These are phyloP conservation scores for Tolypocladium tundrense DNA, from an alignment of 2,329 filamentous ascomycete genomes.

Conservation along the genomic window DNA sequence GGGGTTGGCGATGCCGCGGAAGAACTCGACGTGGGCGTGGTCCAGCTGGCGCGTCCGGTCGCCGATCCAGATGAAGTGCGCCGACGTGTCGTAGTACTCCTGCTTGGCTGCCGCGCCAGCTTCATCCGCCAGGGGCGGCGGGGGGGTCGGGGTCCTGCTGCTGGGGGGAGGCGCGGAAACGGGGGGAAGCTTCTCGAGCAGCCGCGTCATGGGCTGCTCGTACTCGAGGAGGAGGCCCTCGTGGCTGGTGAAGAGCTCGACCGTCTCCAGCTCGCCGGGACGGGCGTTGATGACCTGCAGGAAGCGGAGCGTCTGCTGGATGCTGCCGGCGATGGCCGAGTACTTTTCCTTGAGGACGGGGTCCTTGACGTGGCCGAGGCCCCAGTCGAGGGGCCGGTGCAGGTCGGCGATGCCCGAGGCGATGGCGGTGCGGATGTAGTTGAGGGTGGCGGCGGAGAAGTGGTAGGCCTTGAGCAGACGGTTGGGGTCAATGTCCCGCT, in stretches of 20 bases:
- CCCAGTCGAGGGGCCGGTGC: constrained; percentile 90
- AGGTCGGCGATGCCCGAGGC: constrained; percentile 86
- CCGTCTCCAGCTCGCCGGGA: constrained; percentile 73
- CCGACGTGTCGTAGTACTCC: constrained; percentile 86
- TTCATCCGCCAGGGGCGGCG: constrained; percentile 14
- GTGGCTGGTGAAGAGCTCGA: constrained; percentile 92
- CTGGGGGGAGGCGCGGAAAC: background rate
- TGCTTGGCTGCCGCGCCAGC: constrained; percentile 22
- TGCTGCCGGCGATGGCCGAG: constrained; percentile 69
- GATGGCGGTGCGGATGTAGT: constrained; percentile 79
- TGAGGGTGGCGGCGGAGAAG: constrained; percentile 87
- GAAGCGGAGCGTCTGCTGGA: constrained; percentile 87
- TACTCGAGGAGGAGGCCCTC: constrained; percentile 92
- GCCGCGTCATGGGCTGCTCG: constrained; percentile 76
- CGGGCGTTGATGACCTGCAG: constrained; percentile 88
- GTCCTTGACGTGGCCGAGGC: constrained; percentile 81
- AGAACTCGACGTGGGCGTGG: constrained; percentile 93
- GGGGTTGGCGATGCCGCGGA: constrained; percentile 90
- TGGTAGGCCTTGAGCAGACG: constrained; percentile 86
- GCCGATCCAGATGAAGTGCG: constrained; percentile 97
- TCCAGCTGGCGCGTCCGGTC: constrained; percentile 91
- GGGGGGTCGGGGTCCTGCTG: constrained; percentile 31
- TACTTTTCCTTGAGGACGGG: constrained; percentile 79
- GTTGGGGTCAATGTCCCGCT: constrained; percentile 70
- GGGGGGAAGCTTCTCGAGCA: constrained; percentile 52